Conservation (phyloP, 1,139 yeast species). For the Debaryomycetaceae sp. region DNA sequence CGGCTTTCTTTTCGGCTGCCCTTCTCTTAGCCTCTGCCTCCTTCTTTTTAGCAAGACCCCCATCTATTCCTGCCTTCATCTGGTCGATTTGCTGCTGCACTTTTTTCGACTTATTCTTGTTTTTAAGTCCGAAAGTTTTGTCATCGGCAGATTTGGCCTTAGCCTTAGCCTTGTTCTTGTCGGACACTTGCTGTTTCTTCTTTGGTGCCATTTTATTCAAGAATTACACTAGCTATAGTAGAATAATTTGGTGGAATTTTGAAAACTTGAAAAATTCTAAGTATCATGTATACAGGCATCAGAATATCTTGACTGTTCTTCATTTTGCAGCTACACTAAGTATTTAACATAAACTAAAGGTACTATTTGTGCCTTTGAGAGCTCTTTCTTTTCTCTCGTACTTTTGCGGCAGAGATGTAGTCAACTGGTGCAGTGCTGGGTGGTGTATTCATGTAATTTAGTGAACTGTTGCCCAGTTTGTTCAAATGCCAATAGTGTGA, state of each 20-base stretch:
- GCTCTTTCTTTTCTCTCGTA: slow-evolving; percentile 16
- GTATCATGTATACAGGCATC: neutral
- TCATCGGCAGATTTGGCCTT: slow-evolving; percentile 73
- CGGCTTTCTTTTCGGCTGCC: slow-evolving; percentile 87
- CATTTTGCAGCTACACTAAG: slow-evolving; percentile 3
- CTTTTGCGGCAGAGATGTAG: slow-evolving; percentile 8
- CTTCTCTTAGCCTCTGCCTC: slow-evolving; percentile 72
- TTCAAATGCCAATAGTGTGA: slow-evolving; percentile 6
- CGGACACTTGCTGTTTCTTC: slow-evolving; percentile 55
- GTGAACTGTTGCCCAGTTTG: slow-evolving; percentile 3
- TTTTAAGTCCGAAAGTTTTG: slow-evolving; percentile 92
- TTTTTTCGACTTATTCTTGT: slow-evolving; percentile 87
- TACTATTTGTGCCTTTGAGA: slow-evolving; percentile 19
- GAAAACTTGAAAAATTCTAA: neutral
- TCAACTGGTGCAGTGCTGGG: slow-evolving; percentile 8
- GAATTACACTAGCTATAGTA: neutral
- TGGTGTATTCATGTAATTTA: slow-evolving; percentile 7
- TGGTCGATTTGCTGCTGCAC: slow-evolving; percentile 86
- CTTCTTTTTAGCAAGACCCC: slow-evolving; percentile 63
- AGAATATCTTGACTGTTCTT: slow-evolving; percentile 1
- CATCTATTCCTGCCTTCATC: slow-evolving; percentile 62
- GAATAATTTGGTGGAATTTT: neutral
- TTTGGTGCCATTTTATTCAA: slow-evolving; percentile 68
- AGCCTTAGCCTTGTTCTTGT: slow-evolving; percentile 63
- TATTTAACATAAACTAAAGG: neutral